Base-by-base conservation (phyloP, 108 stramenopile genomes). In the Parmales sp. region DNA sequence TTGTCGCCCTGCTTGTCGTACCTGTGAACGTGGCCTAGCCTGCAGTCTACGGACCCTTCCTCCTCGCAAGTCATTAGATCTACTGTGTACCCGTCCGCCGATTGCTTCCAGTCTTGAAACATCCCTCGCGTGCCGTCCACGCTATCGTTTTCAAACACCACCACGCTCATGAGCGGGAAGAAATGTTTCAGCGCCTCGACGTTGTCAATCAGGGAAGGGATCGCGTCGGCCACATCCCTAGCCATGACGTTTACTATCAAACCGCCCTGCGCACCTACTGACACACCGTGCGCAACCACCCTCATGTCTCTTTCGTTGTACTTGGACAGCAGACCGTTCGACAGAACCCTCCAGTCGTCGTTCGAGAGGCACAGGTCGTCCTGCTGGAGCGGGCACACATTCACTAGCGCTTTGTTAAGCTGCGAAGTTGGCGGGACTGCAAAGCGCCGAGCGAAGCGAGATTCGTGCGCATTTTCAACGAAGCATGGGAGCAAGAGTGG, bases 121-220 rank as follows among this genome's bases (percentile, higher is more conserved):
- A 18, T 34, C 23, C 69, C 50, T n/a, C 80, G 54, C 13, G 77
- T 77, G 9, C 77, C 80, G 66, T 81, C 80, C 16, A 74, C 38
- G 19, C 77, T 78, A 69, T 81, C 80, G 45, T 81, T 81, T 64
- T 81, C 80, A 66, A 77, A 81, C 0, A 81, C 48, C 19, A 81
- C 80, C 4, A 81, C 63, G 2, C 74, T 63, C 38, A 81, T 69
- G 49, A 72, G 72, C 3, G 13, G 13, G 63, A 75, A 77, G 39
- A 81, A 76, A 43, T 74, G 80, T 23, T 38, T 22, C 0, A 81
- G 68, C 41, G 70, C 68, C 20, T 81, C 77, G 67, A 81, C 60
- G 67, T 81, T 81, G 43, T 71, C 63, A 0, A 37, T 51, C 0
- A 81, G 71, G 7, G 80, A 67, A 0, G 73, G 74, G 38, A 81